Conservation (phyloP, 768 basidiomycete genomes). For the Lactifluus volemus region DNA sequence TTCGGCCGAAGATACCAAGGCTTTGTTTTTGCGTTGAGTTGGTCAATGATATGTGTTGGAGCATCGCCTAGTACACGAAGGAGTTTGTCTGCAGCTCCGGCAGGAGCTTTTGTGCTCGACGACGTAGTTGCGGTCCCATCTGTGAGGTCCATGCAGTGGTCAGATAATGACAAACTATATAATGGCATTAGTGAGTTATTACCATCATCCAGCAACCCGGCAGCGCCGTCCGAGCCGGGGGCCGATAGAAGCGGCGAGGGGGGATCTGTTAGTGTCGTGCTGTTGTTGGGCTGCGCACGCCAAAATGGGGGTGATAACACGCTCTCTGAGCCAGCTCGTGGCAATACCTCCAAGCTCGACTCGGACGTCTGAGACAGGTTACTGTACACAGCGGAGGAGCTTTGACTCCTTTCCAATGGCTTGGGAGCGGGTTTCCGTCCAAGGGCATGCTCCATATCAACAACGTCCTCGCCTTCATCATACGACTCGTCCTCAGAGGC, state of each 20-base stretch:
- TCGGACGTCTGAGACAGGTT: conserved; percentile 24
- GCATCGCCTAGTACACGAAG: conserved; percentile 60
- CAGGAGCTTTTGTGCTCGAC: conserved; percentile 23
- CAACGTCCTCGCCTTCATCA: conserved; percentile 43
- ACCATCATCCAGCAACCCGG: conserved; percentile 20
- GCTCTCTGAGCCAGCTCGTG: conserved; percentile 7
- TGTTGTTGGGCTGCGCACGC: conserved; percentile 6
- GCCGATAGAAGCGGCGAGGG: not conserved
- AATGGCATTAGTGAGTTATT: not conserved
- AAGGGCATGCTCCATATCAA: conserved; percentile 50
- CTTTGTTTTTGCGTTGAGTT: conserved; percentile 34
- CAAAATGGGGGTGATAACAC: conserved; percentile 11
- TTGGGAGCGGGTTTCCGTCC: conserved; percentile 25
- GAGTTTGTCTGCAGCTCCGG: conserved; percentile 42
- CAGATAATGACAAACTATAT: not conserved
- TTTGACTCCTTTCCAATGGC: conserved; percentile 2
- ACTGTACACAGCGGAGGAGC: conserved; percentile 22
- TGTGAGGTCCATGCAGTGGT: not conserved
- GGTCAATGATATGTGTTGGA: conserved; percentile 33
- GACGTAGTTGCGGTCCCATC: not conserved
- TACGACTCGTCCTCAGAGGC: conserved; percentile 27
- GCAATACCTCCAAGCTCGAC: conserved; percentile 22
- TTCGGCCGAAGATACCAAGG: conserved; percentile 87
- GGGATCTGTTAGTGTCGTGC: not conserved
- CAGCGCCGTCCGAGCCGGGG: conserved; percentile 10